These are phyloP conservation scores for Simplicillium aogashimaense DNA, from an alignment of 2,329 filamentous ascomycete genomes.

Conservation along the genomic window DNA sequence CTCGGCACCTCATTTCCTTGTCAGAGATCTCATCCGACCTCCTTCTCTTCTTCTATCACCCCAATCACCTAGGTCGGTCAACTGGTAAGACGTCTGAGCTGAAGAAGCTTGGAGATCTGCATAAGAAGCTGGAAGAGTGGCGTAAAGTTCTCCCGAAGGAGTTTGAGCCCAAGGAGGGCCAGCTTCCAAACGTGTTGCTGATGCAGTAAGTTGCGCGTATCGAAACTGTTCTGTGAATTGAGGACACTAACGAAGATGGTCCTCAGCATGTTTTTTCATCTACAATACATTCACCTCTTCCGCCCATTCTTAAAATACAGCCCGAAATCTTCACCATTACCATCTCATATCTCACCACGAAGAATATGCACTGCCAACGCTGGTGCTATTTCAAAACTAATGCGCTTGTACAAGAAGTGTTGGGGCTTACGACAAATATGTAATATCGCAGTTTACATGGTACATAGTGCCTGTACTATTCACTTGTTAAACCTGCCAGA, in stretches of 20 bases:
- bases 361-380: conserved; percentile 88
- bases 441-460: conserved; percentile 93
- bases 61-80: conserved; percentile 51
- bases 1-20: conserved; percentile 70
- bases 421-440: conserved; percentile 90
- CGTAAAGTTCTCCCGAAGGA: conserved; percentile 73
- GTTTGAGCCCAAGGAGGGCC: conserved; percentile 80
- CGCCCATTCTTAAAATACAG: conserved; percentile 90
- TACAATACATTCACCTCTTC: conserved; percentile 93
- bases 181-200: conserved; percentile 69
- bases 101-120: conserved; percentile 86
- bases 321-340: conserved; percentile 70
- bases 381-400: conserved; percentile 81
- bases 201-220: conserved; percentile 63
- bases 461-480: conserved; percentile 88
- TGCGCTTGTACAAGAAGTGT: conserved; percentile 85
- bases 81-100: conserved; percentile 74
- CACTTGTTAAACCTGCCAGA: conserved; percentile 89
- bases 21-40: conserved; percentile 93
- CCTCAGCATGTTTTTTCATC: conserved; percentile 88
- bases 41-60: conserved; percentile 84
- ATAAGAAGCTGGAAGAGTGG: conserved; percentile 85
- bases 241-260: conserved; percentile 12
- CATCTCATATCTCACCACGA: conserved; percentile 77
- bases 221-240: neutral